These are phyloP conservation scores for Beauveria bassiana DNA, from an alignment of 2,329 filamentous ascomycete genomes.

Conservation along the genomic window DNA sequence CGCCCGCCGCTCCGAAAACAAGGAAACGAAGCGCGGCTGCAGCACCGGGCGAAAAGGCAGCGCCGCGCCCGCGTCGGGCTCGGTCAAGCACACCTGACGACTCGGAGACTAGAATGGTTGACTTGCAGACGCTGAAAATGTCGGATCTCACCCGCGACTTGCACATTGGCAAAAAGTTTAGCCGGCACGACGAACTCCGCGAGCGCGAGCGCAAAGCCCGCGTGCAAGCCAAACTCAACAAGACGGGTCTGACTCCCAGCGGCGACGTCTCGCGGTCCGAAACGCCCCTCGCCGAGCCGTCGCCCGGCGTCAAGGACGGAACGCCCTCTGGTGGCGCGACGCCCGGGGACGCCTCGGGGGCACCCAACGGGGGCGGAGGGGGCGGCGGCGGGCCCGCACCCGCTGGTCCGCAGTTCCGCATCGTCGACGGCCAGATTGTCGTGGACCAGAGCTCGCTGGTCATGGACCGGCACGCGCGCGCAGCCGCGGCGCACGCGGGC, in stretches of 20 bases:
- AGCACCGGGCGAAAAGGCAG: conserved; percentile 13
- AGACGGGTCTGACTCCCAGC: conserved; percentile 19
- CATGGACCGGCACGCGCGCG: conserved; percentile 61
- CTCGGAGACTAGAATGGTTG: conserved; percentile 54
- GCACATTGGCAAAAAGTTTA: conserved; percentile 66
- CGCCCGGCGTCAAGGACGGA: conserved; percentile 11
- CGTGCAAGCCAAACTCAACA: conserved; percentile 23
- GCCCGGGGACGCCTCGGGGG: conserved; percentile 15
- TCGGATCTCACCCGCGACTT: conserved; percentile 63
- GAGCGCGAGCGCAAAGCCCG: conserved; percentile 50
- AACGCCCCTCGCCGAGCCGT: conserved; percentile 4
- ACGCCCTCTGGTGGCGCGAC: conserved; percentile 14
- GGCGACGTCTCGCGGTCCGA: conserved; percentile 17
- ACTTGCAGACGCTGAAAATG: conserved; percentile 62
- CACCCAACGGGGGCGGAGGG: conserved; percentile 13
- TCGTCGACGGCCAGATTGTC: conserved; percentile 66
- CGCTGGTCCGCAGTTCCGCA: conserved; percentile 48
- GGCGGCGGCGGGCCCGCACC: conserved; percentile 22
- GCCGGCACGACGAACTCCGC: conserved; percentile 64
- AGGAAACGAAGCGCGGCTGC: conserved; percentile 6
- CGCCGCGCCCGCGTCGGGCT: conserved; percentile 24
- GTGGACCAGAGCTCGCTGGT: conserved; percentile 60
- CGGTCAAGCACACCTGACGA: conserved; percentile 54
- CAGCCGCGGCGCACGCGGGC: conserved; percentile 39
- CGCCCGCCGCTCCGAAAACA: not conserved